phyloP scores from a whole-genome alignment of 441 rosid species.

The Bocquillonia castaneifolia region DNA sequence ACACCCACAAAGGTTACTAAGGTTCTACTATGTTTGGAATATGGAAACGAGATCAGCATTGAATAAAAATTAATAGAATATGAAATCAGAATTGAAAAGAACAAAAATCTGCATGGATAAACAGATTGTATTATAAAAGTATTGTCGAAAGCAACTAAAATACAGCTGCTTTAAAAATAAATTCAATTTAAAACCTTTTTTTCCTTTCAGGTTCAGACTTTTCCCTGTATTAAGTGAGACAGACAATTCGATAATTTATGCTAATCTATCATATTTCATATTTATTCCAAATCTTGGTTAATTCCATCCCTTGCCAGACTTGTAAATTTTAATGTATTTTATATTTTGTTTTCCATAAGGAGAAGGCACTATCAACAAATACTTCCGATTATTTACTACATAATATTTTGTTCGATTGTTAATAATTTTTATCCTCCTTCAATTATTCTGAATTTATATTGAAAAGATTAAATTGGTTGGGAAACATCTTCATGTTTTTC shows the following conservation, averaged over 20 bases:
- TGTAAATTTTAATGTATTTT: too few relatives aligned
- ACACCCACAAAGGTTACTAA: too few relatives aligned
- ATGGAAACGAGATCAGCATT: too few relatives aligned
- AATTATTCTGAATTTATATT: background rate
- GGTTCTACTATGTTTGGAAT: too few relatives aligned
- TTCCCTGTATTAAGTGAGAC: too few relatives aligned
- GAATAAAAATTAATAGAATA: too few relatives aligned
- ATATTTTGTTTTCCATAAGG: background rate
- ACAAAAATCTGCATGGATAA: too few relatives aligned
- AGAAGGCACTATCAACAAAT: background rate
- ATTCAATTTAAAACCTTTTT: background rate
- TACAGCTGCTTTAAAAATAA: background rate
- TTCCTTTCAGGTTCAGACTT: too few relatives aligned
- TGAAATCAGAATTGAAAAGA: too few relatives aligned
- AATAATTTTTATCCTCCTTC: background rate
- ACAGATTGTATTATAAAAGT: too few relatives aligned
- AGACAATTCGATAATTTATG: background rate
- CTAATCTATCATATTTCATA: background rate
- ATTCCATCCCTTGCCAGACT: background rate
- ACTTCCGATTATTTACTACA: background rate
- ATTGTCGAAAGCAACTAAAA: too few relatives aligned
- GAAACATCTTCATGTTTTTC: background rate
- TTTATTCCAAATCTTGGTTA: background rate
- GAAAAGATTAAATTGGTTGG: background rate
- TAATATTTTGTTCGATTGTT: background rate